phyloP scores from a whole-genome alignment of 768 basidiomycete species.

The Rhodosporidiobolus odoratus region DNA sequence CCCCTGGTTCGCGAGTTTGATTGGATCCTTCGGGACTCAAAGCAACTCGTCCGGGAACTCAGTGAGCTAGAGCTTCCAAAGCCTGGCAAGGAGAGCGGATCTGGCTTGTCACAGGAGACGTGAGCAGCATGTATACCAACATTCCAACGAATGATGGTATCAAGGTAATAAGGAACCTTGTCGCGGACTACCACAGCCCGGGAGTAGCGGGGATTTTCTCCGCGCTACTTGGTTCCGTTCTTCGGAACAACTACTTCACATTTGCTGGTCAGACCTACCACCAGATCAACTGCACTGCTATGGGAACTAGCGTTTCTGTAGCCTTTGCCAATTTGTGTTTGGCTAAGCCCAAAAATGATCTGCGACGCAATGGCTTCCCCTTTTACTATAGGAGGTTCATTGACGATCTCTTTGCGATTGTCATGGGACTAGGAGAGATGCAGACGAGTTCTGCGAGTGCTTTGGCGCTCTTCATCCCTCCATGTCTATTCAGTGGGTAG shows the following conservation, averaged over 20 bases:
- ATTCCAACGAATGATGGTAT: neutral
- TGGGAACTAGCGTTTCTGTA: neutral
- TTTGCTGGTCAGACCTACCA: neutral
- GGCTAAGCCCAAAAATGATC: neutral
- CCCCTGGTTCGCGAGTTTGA: neutral
- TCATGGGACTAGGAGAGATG: neutral
- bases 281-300: neutral
- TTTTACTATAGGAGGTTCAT: conserved; percentile 1
- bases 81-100: neutral
- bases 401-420: neutral
- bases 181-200: neutral
- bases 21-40: neutral
- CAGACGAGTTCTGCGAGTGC: neutral
- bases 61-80: neutral
- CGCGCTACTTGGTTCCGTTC: neutral
- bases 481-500: neutral
- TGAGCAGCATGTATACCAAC: neutral
- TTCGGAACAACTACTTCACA: neutral
- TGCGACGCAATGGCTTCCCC: neutral
- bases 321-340: neutral
- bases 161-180: neutral
- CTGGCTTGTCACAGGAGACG: neutral
- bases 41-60: neutral
- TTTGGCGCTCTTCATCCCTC: neutral
- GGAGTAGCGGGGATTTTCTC: neutral